A percentile compares a stretch with the other conserved stretches of the same genome.
phyloP scores from a whole-genome alignment of 257 asterid genomes.

The Lavandula angustifolia region DNA sequence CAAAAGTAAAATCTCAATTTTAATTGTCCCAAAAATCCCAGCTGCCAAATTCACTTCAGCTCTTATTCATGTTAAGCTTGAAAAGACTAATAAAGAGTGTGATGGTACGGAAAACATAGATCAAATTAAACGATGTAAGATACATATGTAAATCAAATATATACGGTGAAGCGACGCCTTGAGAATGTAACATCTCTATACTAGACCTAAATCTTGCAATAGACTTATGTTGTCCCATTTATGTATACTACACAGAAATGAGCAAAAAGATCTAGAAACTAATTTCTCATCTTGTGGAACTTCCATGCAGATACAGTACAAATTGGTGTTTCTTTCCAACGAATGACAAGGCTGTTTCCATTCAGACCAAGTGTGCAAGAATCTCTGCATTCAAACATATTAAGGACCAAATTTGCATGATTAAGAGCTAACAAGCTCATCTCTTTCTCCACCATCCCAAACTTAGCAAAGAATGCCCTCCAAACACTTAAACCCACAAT shows the following conservation, averaged over 20 bases:
- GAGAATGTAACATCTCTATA: no score
- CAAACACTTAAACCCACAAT: constrained; percentile 40
- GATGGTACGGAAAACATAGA: no score
- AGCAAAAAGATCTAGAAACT: background rate
- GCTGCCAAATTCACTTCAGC: background rate
- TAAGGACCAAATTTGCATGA: constrained; percentile 37
- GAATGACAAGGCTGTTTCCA: constrained; percentile 37
- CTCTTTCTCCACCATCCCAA: constrained; percentile 39
- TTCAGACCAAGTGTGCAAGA: constrained; percentile 39
- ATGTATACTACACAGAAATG: no score
- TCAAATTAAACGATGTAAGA: no score
- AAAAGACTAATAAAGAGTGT: no score
- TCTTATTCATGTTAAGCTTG: background rate
- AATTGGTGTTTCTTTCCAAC: constrained; percentile 51
- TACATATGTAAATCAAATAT: no score
- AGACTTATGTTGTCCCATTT: no score
- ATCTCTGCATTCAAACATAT: constrained; percentile 34
- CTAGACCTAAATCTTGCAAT: no score
- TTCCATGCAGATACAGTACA: constrained; percentile 50
- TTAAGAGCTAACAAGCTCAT: constrained; percentile 37
- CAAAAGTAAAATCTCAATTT: background rate
- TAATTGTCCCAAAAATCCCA: background rate
- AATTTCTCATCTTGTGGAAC: background rate
- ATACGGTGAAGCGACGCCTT: no score
- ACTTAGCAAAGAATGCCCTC: constrained; percentile 42